Base-by-base conservation (phyloP, 2,329 filamentous ascomycete genomes). In the Knufia fluminis region DNA sequence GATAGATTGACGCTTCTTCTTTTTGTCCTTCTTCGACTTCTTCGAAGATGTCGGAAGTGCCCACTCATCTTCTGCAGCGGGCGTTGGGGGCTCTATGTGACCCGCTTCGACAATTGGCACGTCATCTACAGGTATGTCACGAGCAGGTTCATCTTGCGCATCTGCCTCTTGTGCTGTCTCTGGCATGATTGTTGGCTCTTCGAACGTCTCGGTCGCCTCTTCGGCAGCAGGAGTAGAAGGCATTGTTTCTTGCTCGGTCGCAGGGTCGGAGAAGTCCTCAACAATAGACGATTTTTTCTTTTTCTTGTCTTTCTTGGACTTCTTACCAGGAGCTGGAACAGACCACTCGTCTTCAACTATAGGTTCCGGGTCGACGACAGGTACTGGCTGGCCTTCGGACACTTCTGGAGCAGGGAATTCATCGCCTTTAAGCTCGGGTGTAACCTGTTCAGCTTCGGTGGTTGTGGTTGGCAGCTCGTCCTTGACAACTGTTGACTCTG, bases 221-320 rank as follows among this genome's bases (percentile, higher is more conserved):
- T 23, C 23, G 8, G 14, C 32, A 20, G 12, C 19, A 19, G 32
- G 28, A 16, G 22, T 36, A 8, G 32, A 12, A 19, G 19, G 31
- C 9, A 22, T 17, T 4, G 31, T 6, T 9, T 48, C 45, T 17
- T 31, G 4, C 28, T 40, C 45, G 12, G 45, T 28, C 19, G 23
- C 4, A 7, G 42, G 42, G 3, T 32, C 42, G 14, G 42, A 22
- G 17, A 20, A 32, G 26, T 32, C 28, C 42, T 33, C 42, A 33
- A 17, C 24, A 3, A 17, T 17, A 33, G 42, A 33, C n/a, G 3
- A 3, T 32, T 16, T 8, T n/a, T 33, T 45, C 28, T 45, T 45
- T 8, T 52, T 52, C 44, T 54, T 54, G 35, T 52, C 52, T 51
- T 60, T 58, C 35, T 41, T 46, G 35, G 61, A 59, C 52, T 66